Evolutionary conservation across 2,329 filamentous ascomycete species (phyloP).

Genomic region (Penicillium sp.): DNA sequence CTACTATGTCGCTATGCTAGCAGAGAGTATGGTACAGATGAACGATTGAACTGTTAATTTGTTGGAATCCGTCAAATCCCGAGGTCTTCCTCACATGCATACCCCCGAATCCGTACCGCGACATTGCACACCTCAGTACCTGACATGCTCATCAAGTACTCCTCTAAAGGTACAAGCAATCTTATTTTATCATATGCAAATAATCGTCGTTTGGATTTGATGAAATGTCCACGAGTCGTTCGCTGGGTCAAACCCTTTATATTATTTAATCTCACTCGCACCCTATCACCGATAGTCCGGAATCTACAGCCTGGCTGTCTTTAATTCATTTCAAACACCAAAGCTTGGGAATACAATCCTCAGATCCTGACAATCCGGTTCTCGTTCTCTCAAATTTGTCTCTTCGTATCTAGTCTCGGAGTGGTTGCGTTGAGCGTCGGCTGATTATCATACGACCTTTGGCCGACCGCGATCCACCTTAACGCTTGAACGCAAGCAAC

Average conservation of each 20-base stretch:
- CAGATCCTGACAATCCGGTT: no score
- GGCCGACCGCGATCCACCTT: not conserved
- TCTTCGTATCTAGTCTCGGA: not conserved
- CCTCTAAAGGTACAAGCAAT: not conserved
- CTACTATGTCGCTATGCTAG: not conserved
- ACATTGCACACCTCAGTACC: not conserved
- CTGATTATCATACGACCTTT: conserved; percentile 8
- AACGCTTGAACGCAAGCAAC: not conserved
- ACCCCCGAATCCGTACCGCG: not conserved
- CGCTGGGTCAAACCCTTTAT: not conserved
- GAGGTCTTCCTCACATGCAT: not conserved
- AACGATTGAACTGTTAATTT: no score
- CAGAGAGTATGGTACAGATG: not conserved
- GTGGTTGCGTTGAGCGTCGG: not conserved
- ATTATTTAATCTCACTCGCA: not conserved
- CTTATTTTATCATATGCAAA: not conserved
- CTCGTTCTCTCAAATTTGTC: not conserved
- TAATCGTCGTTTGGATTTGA: conserved; percentile 2
- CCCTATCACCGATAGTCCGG: not conserved
- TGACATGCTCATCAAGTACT: not conserved
- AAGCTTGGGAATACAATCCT: not conserved
- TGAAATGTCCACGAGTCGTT: not conserved
- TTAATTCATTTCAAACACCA: not conserved
- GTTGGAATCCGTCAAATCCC: not conserved
- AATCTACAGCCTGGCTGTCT: not conserved